These are phyloP conservation scores for Spongospora subterranea DNA, from an alignment of 208 protist species.

Conservation along the genomic window DNA sequence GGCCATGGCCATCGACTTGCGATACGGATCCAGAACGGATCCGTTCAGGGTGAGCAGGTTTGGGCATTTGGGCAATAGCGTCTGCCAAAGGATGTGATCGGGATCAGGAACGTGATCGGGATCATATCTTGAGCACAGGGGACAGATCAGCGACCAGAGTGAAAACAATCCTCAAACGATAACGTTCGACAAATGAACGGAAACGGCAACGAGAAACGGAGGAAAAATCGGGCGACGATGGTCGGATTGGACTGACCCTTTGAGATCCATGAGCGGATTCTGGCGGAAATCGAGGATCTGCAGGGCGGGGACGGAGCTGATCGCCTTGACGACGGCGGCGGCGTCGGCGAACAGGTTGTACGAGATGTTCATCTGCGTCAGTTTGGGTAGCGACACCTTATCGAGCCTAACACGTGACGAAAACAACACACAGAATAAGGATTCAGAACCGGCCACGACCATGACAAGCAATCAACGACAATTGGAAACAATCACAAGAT, in stretches of 20 bases:
- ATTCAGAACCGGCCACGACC: background rate
- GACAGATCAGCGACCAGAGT: background rate
- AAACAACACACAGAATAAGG: background rate
- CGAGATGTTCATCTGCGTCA: background rate
- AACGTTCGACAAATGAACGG: background rate
- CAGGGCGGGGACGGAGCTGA: background rate
- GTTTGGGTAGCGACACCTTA: slow-evolving; percentile 11
- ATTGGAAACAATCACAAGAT: too few relatives aligned
- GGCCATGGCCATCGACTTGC: background rate
- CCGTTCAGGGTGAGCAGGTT: background rate
- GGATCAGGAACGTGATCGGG: background rate
- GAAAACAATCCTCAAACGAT: too few relatives aligned
- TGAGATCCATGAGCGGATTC: slow-evolving; percentile 39
- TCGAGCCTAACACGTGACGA: slow-evolving; percentile 48
- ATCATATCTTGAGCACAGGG: background rate
- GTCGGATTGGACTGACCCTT: slow-evolving; percentile 23
- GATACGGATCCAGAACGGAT: background rate
- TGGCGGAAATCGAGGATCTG: slow-evolving; percentile 35
- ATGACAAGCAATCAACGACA: too few relatives aligned
- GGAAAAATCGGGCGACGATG: too few relatives aligned
- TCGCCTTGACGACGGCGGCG: background rate
- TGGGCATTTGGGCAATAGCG: background rate
- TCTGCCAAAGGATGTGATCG: slow-evolving; percentile 29
- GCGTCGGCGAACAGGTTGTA: slow-evolving; percentile 42
- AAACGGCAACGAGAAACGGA: background rate